A percentile compares a stretch with the other conserved stretches of the same genome.
Conservation (phyloP, 2,329 filamentous ascomycete species). For the Penicillium sumatraense region DNA sequence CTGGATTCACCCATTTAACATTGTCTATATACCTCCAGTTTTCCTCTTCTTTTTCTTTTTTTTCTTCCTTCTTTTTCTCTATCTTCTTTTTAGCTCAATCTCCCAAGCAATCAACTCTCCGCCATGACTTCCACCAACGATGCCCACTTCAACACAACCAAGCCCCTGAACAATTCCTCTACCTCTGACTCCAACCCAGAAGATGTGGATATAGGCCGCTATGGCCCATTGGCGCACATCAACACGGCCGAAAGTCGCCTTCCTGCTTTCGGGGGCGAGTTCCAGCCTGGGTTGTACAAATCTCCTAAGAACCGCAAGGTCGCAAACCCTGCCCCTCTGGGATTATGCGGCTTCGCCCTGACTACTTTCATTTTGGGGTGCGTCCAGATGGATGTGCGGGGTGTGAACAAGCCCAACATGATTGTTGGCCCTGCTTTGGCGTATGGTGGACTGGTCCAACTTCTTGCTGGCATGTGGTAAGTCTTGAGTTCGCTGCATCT, state of each 20-base stretch:
- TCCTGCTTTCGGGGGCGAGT: constrained; percentile 68
- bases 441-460: constrained; percentile 75
- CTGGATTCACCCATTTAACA: too few species aligned
- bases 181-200: constrained; percentile 6
- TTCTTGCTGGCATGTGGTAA: constrained; percentile 81
- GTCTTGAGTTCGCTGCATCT: constrained; percentile 6
- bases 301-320: constrained; percentile 63
- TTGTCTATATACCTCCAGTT: neutral
- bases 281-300: constrained; percentile 68
- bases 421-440: constrained; percentile 69
- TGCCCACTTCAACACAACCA: neutral
- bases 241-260: constrained; percentile 46
- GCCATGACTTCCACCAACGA: constrained; percentile 1
- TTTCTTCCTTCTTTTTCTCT: neutral
- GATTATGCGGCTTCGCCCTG: constrained; percentile 73
- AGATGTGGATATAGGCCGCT: constrained; percentile 2
- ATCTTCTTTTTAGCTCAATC: neutral
- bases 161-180: constrained; percentile 1
- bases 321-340: constrained; percentile 75
- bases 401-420: constrained; percentile 63
- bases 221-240: constrained; percentile 51
- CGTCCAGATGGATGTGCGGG: constrained; percentile 68
- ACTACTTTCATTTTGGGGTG: constrained; percentile 77
- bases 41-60: neutral
- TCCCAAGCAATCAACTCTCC: neutral